A percentile compares a stretch with the other conserved stretches of the same genome.
phyloP scores from a whole-genome alignment of 331 rosid genomes.

The Rhamnella rubrinervis region DNA sequence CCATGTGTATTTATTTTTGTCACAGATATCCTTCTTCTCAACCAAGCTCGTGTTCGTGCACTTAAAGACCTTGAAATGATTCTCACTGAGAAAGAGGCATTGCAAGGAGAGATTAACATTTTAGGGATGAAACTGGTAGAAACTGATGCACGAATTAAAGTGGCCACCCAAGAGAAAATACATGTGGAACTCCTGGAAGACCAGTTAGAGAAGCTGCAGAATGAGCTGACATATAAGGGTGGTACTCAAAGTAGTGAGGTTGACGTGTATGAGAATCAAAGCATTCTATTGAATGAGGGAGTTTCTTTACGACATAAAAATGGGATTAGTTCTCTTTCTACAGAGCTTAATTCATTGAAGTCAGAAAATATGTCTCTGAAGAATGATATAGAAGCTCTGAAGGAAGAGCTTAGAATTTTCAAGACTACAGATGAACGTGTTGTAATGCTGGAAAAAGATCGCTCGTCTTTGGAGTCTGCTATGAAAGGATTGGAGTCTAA shows the following conservation, averaged over 20 bases:
- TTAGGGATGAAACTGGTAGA: slow-evolving; percentile 76
- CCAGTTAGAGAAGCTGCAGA: slow-evolving; percentile 53
- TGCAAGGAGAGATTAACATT: slow-evolving; percentile 69
- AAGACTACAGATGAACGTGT: slow-evolving; percentile 54
- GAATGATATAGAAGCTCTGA: slow-evolving; percentile 54
- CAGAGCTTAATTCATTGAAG: slow-evolving; percentile 65
- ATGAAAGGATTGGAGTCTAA: slow-evolving; percentile 68
- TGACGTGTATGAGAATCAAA: slow-evolving; percentile 35
- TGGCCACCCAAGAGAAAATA: slow-evolving; percentile 67
- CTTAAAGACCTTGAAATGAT: slow-evolving; percentile 75
- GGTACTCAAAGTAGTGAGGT: slow-evolving; percentile 37
- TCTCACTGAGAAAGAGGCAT: slow-evolving; percentile 67
- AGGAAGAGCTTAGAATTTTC: slow-evolving; percentile 49
- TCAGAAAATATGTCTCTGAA: slow-evolving; percentile 65
- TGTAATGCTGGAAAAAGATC: slow-evolving; percentile 67
- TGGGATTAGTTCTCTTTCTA: slow-evolving; percentile 34
- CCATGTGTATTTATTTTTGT: slow-evolving; percentile 17
- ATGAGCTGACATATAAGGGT: slow-evolving; percentile 39
- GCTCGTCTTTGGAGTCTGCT: slow-evolving; percentile 60
- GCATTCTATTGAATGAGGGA: slow-evolving; percentile 24
- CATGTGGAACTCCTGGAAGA: slow-evolving; percentile 68
- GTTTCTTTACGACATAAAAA: slow-evolving; percentile 23
- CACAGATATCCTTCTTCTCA: slow-evolving; percentile 78
- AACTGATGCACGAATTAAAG: slow-evolving; percentile 64
- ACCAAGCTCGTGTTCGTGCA: slow-evolving; percentile 74